These are phyloP conservation scores for Protomyces pachydermus DNA, from an alignment of 1,139 yeast species.

Conservation along the genomic window DNA sequence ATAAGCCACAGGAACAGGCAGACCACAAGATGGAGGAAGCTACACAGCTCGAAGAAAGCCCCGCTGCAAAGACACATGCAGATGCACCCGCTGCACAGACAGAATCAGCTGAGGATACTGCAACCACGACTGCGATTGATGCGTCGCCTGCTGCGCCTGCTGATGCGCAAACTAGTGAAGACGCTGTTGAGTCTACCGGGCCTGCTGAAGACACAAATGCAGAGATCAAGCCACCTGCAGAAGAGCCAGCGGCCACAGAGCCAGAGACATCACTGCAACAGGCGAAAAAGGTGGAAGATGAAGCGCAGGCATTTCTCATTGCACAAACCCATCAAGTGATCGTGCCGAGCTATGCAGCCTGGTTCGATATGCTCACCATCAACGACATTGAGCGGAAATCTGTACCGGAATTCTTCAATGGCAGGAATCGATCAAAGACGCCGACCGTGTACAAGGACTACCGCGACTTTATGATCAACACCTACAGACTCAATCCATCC, in stretches of 20 bases:
- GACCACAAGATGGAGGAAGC: background rate
- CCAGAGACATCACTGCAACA: background rate
- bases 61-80: background rate
- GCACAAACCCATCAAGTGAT: conserved; percentile 81
- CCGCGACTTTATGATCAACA: conserved; percentile 88
- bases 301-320: conserved; percentile 34
- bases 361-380: conserved; percentile 76
- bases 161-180: background rate
- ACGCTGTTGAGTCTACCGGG: background rate
- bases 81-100: background rate
- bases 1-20: background rate
- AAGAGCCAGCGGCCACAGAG: background rate
- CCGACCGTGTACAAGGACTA: conserved; percentile 82
- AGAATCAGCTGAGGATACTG: background rate
- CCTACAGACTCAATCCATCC: conserved; percentile 86
- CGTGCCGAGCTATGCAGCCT: conserved; percentile 87
- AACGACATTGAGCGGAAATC: conserved; percentile 66
- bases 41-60: background rate
- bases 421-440: conserved; percentile 72
- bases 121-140: background rate
- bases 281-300: conserved; percentile 5
- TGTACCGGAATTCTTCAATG: conserved; percentile 82
- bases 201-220: background rate
- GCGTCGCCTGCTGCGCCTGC: background rate
- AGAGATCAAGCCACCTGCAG: background rate